Evolutionary conservation across 257 asterid genomes (phyloP), one percentile per base, ranked within the genome.

Genomic region (Fraxinus excelsior): DNA sequence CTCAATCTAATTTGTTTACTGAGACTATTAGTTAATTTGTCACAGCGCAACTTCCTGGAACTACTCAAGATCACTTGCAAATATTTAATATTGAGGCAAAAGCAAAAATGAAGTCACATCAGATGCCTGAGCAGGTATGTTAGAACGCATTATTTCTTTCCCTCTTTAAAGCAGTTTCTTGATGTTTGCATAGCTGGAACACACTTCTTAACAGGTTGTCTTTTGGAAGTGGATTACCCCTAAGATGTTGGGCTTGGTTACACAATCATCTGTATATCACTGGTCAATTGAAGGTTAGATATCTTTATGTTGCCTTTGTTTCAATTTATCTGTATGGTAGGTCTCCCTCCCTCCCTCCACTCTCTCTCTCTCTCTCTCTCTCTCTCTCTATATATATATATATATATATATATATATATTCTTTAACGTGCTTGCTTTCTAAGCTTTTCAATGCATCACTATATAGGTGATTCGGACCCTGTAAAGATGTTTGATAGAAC

Each of bases 181-280:
- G 34, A 67, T 75, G 51, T 70, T 80, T 73, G 67, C 74, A 58
- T 26, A 44, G 75, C 44, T 77, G 65, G 26, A 66, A 62, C 74
- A 34, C 80, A 49, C 74, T 75, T 65, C 70, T 77, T 72, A 79
- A 31, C 81, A 93, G 99, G 97, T 93, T 35, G 99, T 90, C 34
- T 96, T 96, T 83, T 96, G 99, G 99, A 96, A 96, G 88, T 96
- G 98, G 99, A 90, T 93, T 76, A 80, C 95, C 29, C 93, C 91
- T 34, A 93, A 90, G 88, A 85, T 91, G 98, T 75, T 96, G 89
- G 99, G 99, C 70, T 85, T 96, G 86, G 98, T 96, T 71, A 91
- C 99, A 0, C 98, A 93, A 80, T 34, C 97, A 72, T 83, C 99
- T 5, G 98, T 95, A 21, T 95, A 90, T 86, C 98, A 95, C 85